Conservation (phyloP, 1,139 yeast genomes). For the Yamadazyma trypodendri region DNA sequence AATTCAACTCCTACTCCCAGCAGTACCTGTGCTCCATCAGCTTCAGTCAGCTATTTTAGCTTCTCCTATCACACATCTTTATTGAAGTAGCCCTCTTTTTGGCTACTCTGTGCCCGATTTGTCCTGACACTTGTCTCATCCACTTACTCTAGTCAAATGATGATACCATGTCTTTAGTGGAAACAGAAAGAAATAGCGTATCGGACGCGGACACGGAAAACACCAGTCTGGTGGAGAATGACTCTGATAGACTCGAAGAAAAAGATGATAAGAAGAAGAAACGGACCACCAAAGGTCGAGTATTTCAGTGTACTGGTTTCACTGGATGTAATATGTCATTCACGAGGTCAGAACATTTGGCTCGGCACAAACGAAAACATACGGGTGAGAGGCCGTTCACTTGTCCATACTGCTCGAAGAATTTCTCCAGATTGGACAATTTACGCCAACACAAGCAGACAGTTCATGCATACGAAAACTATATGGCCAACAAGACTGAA, state of each 20-base stretch:
- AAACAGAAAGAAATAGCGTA: conserved; percentile 2
- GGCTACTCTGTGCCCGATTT: not conserved
- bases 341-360: conserved; percentile 85
- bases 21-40: too few relatives aligned
- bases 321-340: conserved; percentile 89
- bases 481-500: conserved; percentile 23
- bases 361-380: conserved; percentile 89
- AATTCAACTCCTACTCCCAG: not conserved
- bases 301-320: conserved; percentile 84
- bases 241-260: not conserved
- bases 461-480: conserved; percentile 79
- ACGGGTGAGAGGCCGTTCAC: conserved; percentile 95
- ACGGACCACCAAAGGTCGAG: conserved; percentile 54
- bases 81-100: not conserved
- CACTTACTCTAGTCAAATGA: not conserved
- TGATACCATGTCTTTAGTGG: conserved; percentile 4
- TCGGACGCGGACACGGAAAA: not conserved
- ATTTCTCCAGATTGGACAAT: conserved; percentile 83
- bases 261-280: conserved; percentile 18
- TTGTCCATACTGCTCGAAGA: conserved; percentile 77
- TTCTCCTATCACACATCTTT: too few relatives aligned
- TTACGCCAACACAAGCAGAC: conserved; percentile 90
- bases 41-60: too few relatives aligned
- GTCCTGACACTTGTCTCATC: not conserved
- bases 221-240: not conserved